These are phyloP conservation scores for Leptographium procerum DNA, from an alignment of 2,329 filamentous ascomycete genomes.

Conservation along the genomic window DNA sequence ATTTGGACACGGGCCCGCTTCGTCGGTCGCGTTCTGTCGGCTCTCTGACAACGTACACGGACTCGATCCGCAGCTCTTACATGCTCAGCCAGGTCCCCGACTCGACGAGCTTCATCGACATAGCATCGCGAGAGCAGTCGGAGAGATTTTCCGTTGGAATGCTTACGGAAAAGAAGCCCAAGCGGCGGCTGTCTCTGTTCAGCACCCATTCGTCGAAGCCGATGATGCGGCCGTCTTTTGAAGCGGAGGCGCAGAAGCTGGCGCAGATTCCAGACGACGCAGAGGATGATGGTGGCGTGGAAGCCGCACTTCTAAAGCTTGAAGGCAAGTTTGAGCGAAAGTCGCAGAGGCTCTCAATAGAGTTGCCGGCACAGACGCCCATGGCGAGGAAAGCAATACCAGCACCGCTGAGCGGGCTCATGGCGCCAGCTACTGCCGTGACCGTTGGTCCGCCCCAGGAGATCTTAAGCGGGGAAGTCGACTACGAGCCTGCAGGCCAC, in stretches of 20 bases:
- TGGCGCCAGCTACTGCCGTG: constrained; percentile 5
- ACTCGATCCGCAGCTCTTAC: constrained; percentile 48
- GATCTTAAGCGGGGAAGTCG: no score
- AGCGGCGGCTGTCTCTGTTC: constrained; percentile 40
- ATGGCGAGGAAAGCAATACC: neutral
- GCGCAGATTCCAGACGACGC: constrained; percentile 77
- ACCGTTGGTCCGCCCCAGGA: no score
- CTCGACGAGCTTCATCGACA: constrained; percentile 31
- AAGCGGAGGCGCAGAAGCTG: constrained; percentile 76
- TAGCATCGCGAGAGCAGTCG: constrained; percentile 19
- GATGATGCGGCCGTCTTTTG: constrained; percentile 64
- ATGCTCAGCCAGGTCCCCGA: constrained; percentile 29
- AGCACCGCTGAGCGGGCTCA: constrained; percentile 2
- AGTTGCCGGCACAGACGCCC: neutral
- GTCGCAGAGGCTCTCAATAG: neutral
- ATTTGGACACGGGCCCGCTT: constrained; percentile 39
- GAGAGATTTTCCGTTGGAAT: constrained; percentile 48
- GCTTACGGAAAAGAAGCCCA: constrained; percentile 38
- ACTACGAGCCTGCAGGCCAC: no score
- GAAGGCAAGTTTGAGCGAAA: constrained; percentile 71
- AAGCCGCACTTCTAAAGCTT: constrained; percentile 83
- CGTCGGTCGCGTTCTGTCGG: constrained; percentile 46
- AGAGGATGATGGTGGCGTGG: constrained; percentile 73
- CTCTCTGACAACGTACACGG: constrained; percentile 48
- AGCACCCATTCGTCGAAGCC: constrained; percentile 53